Evolutionary conservation across 257 asterid species (phyloP).

Genomic region (Penstemon eatonii): DNA sequence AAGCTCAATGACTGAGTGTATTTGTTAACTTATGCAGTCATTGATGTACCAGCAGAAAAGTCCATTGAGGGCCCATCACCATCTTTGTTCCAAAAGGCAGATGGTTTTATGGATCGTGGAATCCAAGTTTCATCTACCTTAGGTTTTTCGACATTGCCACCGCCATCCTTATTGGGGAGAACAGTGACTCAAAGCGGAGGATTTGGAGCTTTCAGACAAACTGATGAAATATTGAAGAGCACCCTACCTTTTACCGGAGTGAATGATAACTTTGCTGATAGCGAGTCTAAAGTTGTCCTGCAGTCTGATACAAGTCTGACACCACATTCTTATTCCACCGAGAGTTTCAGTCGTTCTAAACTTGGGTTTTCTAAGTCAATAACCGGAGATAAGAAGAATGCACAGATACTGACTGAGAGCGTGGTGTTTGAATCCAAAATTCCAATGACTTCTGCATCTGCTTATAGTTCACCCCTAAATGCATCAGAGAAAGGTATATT

Average conservation of each 20-base stretch:
- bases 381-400: conserved; percentile 34
- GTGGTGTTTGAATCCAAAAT: conserved; percentile 26
- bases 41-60: conserved; percentile 40
- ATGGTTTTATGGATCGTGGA: conserved; percentile 36
- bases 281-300: conserved; percentile 31
- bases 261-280: conserved; percentile 30
- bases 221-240: conserved; percentile 37
- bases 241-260: conserved; percentile 29
- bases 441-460: conserved; percentile 36
- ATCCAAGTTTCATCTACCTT: conserved; percentile 35
- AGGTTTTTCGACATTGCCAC: conserved; percentile 27
- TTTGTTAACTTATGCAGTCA: conserved; percentile 38
- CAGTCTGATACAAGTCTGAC: conserved; percentile 34
- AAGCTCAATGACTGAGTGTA: conserved; percentile 2
- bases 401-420: conserved; percentile 22
- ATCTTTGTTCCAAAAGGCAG: conserved; percentile 37
- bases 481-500: conserved; percentile 38
- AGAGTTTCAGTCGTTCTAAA: conserved; percentile 31
- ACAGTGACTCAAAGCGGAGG: conserved; percentile 32
- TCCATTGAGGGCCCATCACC: conserved; percentile 32
- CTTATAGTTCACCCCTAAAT: conserved; percentile 37
- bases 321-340: conserved; percentile 30
- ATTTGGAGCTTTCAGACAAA: conserved; percentile 29
- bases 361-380: conserved; percentile 35
- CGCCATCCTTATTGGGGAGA: conserved; percentile 33